Percentiles rank a stretch among this genome's conserved stretches.
Conservation (phyloP, 2,329 filamentous ascomycete genomes). For the Xylariales sp. region DNA sequence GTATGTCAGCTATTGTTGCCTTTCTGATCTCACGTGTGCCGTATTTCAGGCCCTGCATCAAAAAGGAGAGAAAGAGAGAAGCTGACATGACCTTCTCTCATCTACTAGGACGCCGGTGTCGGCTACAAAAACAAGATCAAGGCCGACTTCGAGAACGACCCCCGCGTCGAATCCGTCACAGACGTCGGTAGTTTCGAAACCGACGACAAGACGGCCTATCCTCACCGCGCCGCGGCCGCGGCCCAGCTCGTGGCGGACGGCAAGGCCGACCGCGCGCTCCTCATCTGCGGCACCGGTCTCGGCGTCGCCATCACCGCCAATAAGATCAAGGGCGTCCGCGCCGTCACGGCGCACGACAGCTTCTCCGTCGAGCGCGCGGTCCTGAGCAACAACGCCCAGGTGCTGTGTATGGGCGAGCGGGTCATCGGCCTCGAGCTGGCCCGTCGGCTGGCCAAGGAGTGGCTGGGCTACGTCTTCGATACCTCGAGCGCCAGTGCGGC, state of each 20-base stretch:
- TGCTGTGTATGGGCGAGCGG: constrained; percentile 86
- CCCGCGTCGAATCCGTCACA: constrained; percentile 73
- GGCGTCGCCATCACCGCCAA: constrained; percentile 91
- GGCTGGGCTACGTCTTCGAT: constrained; percentile 87
- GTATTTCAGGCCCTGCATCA: background rate
- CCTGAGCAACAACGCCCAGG: constrained; percentile 87
- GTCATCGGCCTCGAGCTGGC: constrained; percentile 86
- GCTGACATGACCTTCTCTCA: constrained; percentile 5
- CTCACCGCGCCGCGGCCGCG: constrained; percentile 79
- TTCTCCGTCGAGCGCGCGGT: constrained; percentile 86
- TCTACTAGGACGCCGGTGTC: constrained; percentile 73
- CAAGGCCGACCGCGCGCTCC: constrained; percentile 78
- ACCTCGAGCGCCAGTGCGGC: constrained; percentile 63
- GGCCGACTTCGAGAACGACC: constrained; percentile 73
- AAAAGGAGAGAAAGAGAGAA: background rate
- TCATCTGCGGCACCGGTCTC: constrained; percentile 88
- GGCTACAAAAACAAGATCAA: constrained; percentile 84
- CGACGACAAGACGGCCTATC: constrained; percentile 83
- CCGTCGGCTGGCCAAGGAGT: constrained; percentile 80
- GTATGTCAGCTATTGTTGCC: constrained; percentile 47
- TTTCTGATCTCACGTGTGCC: background rate
- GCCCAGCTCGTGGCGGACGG: constrained; percentile 71
- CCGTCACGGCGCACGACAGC: constrained; percentile 89
- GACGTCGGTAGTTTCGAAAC: constrained; percentile 78
- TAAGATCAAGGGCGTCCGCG: constrained; percentile 84